phyloP scores from a whole-genome alignment of 768 basidiomycete genomes.

The Mrakia hoshinonis region DNA sequence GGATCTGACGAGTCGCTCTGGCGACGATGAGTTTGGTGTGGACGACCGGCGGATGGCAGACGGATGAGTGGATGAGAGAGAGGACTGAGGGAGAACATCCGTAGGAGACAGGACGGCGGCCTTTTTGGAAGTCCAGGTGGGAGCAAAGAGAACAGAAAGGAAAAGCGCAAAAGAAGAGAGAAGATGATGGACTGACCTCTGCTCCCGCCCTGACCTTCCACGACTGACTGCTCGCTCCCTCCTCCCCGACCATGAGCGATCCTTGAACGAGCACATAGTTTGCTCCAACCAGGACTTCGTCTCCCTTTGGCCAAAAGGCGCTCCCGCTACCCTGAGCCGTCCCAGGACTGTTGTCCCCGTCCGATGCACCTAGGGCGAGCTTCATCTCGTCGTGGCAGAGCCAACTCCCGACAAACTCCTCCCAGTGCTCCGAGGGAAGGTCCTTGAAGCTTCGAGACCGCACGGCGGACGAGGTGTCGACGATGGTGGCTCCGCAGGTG shows the following conservation, averaged over 20 bases:
- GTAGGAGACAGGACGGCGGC: slow-evolving; percentile 7
- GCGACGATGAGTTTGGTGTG: not conserved
- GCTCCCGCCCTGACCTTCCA: slow-evolving; percentile 45
- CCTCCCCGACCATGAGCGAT: slow-evolving; percentile 47
- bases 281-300: slow-evolving; percentile 76
- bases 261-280: slow-evolving; percentile 76
- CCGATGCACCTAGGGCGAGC: slow-evolving; percentile 59
- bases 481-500: slow-evolving; percentile 66
- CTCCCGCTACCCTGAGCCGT: slow-evolving; percentile 44
- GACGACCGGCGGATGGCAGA: not conserved
- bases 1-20: no score
- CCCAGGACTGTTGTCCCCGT: slow-evolving; percentile 35
- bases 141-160: slow-evolving; percentile 22
- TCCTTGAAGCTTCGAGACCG: slow-evolving; percentile 53
- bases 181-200: slow-evolving; percentile 45
- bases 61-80: not conserved
- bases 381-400: slow-evolving; percentile 92
- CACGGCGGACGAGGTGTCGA: slow-evolving; percentile 33
- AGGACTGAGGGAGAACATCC: not conserved
- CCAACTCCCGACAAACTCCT: slow-evolving; percentile 94
- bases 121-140: slow-evolving; percentile 50
- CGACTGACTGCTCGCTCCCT: slow-evolving; percentile 18
- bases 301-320: slow-evolving; percentile 65
- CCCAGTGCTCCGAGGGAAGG: slow-evolving; percentile 93
- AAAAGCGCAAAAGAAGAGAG: slow-evolving; percentile 27